Conservation (phyloP, 148 eudicot species). For the Fagopyrum homotropicum region DNA sequence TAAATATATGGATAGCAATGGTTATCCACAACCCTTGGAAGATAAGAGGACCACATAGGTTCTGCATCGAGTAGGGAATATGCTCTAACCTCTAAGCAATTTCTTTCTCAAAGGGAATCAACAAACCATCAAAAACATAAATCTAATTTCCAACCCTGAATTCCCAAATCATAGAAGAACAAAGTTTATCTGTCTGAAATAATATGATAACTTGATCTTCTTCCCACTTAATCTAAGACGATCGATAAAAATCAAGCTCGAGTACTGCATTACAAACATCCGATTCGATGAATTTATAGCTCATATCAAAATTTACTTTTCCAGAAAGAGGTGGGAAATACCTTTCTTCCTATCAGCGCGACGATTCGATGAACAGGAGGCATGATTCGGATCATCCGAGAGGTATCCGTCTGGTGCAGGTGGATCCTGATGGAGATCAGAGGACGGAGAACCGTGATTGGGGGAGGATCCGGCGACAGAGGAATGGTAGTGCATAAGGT, state of each 20-base stretch:
- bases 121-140: neutral
- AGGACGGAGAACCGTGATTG: slow-evolving; percentile 38
- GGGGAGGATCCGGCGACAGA: slow-evolving; percentile 45
- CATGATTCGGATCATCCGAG: slow-evolving; percentile 66
- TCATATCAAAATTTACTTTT: neutral
- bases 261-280: neutral
- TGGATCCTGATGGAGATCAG: slow-evolving; percentile 28
- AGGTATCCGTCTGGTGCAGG: slow-evolving; percentile 50
- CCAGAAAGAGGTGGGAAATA: slow-evolving; percentile 9
- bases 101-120: neutral
- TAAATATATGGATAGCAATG: slow-evolving; percentile 10
- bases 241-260: neutral
- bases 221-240: neutral
- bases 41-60: slow-evolving; percentile 14
- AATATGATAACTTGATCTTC: neutral
- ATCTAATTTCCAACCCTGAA: slow-evolving; percentile 1
- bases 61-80: neutral
- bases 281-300: neutral
- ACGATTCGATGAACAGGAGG: slow-evolving; percentile 56
- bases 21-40: slow-evolving; percentile 10
- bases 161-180: neutral
- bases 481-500: slow-evolving; percentile 45
- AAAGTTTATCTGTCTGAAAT: neutral
- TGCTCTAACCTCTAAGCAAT: neutral
- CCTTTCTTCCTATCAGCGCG: slow-evolving; percentile 71